A percentile compares a stretch with the other conserved stretches of the same genome.
Conservation (phyloP, 2,329 filamentous ascomycete genomes). For the Coccinonectria pachysandricola region DNA sequence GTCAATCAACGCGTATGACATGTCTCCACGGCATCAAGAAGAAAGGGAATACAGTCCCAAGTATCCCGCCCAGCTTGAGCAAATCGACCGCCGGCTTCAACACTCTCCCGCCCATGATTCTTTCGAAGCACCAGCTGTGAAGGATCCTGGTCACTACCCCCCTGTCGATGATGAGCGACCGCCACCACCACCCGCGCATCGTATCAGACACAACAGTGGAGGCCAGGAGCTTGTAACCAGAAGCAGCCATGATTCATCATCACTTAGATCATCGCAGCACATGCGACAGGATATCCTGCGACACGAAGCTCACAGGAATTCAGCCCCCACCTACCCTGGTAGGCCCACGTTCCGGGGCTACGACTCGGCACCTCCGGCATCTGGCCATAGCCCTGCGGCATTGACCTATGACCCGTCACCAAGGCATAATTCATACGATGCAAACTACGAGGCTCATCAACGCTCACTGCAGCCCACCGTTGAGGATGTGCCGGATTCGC, state of each 20-base stretch:
- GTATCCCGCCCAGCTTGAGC: constrained; percentile 23
- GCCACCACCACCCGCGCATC: constrained; percentile 47
- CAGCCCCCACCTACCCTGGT: constrained; percentile 40
- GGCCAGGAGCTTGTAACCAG: constrained; percentile 32
- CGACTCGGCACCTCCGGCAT: constrained; percentile 34
- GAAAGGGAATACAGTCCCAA: constrained; percentile 28
- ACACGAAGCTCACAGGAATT: constrained; percentile 46
- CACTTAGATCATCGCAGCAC: constrained; percentile 33
- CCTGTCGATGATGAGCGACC: constrained; percentile 35
- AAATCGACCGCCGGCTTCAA: constrained; percentile 26
- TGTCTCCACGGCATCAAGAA: constrained; percentile 24
- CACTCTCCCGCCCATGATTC: constrained; percentile 24
- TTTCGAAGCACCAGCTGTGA: constrained; percentile 21
- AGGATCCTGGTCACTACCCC: constrained; percentile 25
- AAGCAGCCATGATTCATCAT: constrained; percentile 29
- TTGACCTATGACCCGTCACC: constrained; percentile 28
- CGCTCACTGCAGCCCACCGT: constrained; percentile 51
- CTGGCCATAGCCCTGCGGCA: constrained; percentile 11
- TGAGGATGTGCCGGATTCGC: constrained; percentile 52
- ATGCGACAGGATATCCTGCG: constrained; percentile 51
- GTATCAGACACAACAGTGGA: constrained; percentile 35
- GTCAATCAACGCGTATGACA: constrained; percentile 27
- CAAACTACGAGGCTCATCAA: constrained; percentile 33
- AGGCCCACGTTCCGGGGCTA: constrained; percentile 42
- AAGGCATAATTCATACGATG: constrained; percentile 42